Base-by-base conservation (phyloP, 768 basidiomycete species). In the Pleurotus salmoneostramineus region DNA sequence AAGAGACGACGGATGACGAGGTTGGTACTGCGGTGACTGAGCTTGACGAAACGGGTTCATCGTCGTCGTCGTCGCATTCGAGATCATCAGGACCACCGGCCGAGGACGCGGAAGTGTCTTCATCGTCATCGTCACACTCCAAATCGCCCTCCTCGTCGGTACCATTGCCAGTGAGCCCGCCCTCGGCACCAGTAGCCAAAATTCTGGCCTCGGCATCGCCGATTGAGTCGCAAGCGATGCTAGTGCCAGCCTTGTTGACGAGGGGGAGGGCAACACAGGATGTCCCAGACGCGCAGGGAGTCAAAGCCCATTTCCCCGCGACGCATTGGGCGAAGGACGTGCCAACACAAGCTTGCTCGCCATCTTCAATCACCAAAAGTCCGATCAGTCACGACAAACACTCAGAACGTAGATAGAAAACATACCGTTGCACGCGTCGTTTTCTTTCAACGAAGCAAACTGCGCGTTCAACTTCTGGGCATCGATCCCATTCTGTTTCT, bases 241-340 rank as follows among this genome's bases (percentile, higher is more conserved):
- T 72, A 1, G 77, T 77, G 2, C 83, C 83, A 8, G 73, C 58
- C 42, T 73, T 71, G 63, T 77, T 77, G 54, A 82, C 73, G 35
- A 80, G 68, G 2, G 83, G 83, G 17, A 83, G 68, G 0, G 81
- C 80, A 34, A 73, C 71, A 60, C 83, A 84, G n/a, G 62, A 65
- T 11, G 73, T 68, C 5, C 64, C 69, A 21, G 56, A 52, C 3
- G 69, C 33, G 63, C 82, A 83, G 1, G 66, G 64, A 0, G 69
- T 70, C 32, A 77, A 17, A 1, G 56, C 58, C 74, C 77, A 82
- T 59, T 76, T 72, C 8, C 74, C 73, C 3, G 49, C 52, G 7
- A 72, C 62, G 58, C 82, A 83, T 62, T 78, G 75, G 0, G 79
- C 81, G 59, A 81, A 80, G 4, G 63, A 64, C 14, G 62, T 61